These are phyloP conservation scores for Penicillium diatomitis DNA, from an alignment of 495 filamentous ascomycete species.

Conservation along the genomic window DNA sequence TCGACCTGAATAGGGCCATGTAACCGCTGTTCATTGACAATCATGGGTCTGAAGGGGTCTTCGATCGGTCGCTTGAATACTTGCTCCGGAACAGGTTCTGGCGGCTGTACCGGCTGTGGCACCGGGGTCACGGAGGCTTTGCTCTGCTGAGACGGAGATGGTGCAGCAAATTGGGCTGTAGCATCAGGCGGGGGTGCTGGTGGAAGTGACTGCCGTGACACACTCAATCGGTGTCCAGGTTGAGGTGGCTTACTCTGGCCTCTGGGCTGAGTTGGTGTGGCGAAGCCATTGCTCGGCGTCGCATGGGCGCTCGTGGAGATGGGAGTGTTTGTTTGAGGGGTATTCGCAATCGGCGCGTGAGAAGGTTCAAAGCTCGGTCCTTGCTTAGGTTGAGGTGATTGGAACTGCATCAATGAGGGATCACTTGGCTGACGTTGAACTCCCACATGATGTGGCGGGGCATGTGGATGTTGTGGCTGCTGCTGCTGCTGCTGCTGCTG, in stretches of 20 bases:
- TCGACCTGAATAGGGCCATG: constrained; percentile 59
- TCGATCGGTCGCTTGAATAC: constrained; percentile 36
- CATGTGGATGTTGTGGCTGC: constrained; percentile 33
- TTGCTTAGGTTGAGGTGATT: constrained; percentile 29
- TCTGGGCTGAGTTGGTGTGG: constrained; percentile 32
- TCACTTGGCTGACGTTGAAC: constrained; percentile 28
- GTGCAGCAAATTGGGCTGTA: constrained; percentile 22
- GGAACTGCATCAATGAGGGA: constrained; percentile 29
- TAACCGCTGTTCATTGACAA: constrained; percentile 41
- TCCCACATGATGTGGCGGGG: constrained; percentile 27
- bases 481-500: constrained; percentile 36
- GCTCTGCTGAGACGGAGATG: constrained; percentile 26
- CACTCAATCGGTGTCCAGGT: constrained; percentile 27
- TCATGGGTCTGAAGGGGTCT: constrained; percentile 49
- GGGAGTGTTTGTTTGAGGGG: constrained; percentile 28
- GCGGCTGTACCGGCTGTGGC: constrained; percentile 31
- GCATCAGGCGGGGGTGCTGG: constrained; percentile 25
- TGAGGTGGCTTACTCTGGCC: constrained; percentile 29
- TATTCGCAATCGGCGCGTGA: constrained; percentile 26
- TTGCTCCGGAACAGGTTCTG: constrained; percentile 38
- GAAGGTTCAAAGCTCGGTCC: constrained; percentile 24
- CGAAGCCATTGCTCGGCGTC: constrained; percentile 32
- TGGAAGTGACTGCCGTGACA: constrained; percentile 31
- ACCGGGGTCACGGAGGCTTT: constrained; percentile 30
- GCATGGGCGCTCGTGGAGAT: constrained; percentile 25